These are phyloP conservation scores for Akanthomyces uredinophilus DNA, from an alignment of 2,329 filamentous ascomycete species.

Conservation along the genomic window DNA sequence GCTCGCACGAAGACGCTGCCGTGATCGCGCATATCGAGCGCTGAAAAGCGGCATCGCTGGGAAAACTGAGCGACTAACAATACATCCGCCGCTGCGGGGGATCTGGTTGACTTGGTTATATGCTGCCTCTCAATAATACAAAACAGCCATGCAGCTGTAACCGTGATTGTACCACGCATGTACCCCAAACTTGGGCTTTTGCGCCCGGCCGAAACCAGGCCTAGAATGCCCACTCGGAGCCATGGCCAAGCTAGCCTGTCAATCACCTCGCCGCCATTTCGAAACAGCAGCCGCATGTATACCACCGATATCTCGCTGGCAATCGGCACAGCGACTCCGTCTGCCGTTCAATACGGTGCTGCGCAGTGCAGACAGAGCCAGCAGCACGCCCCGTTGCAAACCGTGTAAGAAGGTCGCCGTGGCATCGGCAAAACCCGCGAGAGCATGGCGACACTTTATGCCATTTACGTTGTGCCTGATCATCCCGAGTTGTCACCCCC, in stretches of 20 bases:
- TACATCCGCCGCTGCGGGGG: not conserved
- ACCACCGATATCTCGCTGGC: not conserved
- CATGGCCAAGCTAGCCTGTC: not conserved
- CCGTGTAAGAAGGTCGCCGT: not conserved
- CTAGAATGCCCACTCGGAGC: not conserved
- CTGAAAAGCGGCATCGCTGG: not conserved
- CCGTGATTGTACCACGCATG: not conserved
- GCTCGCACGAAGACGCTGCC: not conserved
- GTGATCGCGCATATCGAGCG: not conserved
- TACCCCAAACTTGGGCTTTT: constrained; percentile 1
- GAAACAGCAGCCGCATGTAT: not conserved
- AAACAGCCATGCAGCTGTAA: not conserved
- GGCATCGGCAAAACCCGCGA: not conserved
- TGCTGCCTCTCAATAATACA: not conserved
- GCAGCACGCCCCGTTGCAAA: not conserved
- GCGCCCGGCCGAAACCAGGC: not conserved
- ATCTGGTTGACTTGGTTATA: not conserved
- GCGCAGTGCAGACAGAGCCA: too few species aligned
- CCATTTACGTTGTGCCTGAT: not conserved
- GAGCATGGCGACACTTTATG: constrained; percentile 7
- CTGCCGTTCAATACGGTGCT: not conserved
- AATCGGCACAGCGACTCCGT: not conserved
- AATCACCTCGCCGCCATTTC: not conserved
- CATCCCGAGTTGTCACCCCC: not conserved
- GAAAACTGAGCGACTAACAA: not conserved